phyloP scores from a whole-genome alignment of 768 basidiomycete genomes.

The Chalciporus pseudorubinellus region DNA sequence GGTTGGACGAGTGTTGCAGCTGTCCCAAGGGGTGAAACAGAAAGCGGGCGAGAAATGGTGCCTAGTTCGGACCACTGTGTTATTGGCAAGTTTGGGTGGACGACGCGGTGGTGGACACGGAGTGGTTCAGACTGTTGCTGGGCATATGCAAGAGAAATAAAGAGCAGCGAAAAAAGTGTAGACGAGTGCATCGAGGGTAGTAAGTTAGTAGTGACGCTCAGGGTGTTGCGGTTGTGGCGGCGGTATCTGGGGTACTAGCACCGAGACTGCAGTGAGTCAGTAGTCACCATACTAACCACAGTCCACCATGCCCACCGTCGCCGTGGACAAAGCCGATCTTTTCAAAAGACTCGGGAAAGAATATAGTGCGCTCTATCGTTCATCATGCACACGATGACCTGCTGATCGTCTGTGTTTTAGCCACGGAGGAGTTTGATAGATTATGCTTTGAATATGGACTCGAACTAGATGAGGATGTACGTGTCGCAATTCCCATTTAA shows the following conservation, averaged over 20 bases:
- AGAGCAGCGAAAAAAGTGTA: conserved; percentile 11
- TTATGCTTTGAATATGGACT: conserved; percentile 97
- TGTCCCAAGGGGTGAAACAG: conserved; percentile 33
- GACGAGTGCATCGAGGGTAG: conserved; percentile 7
- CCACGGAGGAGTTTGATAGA: conserved; percentile 91
- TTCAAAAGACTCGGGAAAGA: conserved; percentile 80
- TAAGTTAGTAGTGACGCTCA: too few species aligned
- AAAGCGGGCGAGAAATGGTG: conserved; percentile 30
- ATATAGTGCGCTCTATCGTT: conserved; percentile 57
- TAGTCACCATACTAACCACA: neutral
- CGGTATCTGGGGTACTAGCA: conserved; percentile 21
- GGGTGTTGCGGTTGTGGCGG: too few species aligned
- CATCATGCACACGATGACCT: conserved; percentile 4
- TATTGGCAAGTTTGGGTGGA: conserved; percentile 31
- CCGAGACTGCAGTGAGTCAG: neutral
- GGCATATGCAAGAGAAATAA: conserved; percentile 11
- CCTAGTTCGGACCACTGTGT: conserved; percentile 26
- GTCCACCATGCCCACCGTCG: conserved; percentile 81
- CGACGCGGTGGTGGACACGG: conserved; percentile 29
- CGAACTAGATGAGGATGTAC: conserved; percentile 96
- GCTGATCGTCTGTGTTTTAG: conserved; percentile 41
- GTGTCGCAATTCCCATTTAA: conserved; percentile 25
- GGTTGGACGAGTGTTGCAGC: conserved; percentile 37
- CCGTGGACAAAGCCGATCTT: conserved; percentile 94
- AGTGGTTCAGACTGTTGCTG: conserved; percentile 10